Evolutionary conservation across 495 filamentous ascomycete genomes (phyloP), one percentile per base, ranked within the genome.

Genomic region (Aspergillus haitiensis): DNA sequence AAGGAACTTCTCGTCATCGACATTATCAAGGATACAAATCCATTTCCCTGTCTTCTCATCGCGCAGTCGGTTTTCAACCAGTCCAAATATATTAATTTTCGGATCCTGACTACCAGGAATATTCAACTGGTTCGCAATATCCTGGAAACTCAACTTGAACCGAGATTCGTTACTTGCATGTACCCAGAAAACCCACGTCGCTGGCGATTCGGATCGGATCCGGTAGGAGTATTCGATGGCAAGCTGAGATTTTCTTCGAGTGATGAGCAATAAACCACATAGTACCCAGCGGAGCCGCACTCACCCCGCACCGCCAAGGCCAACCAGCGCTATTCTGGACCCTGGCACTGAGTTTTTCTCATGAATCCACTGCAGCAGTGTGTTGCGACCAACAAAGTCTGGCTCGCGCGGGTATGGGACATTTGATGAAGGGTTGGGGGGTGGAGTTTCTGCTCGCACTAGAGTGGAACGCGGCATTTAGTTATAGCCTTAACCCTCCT

Each of bases 151-250:
- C 47, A 79, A 64, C 63, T 75, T 69, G 32, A 81, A 77, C 11
- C 76, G 69, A 5, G 68, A 65, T 4, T 47, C 50, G 42, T 64
- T 77, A 52, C 74, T 75, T 5, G 74, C 73, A 61, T 78, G 72
- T 8, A 82, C 63, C 80, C 82, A 84, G 63, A 84, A 78, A 8
- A 83, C 73, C 71, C 71, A 80, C 18, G 72, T 81, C 27, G 70
- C 46, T 5, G 74, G 76, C n/a, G 66, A 77, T 40, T 13, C 2
- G 45, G 75, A 61, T 62, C 65, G 69, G 10, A 64, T 54, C 56
- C 61, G 67, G 58, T 80, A 78, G 16, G 59, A 39, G 52, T 76
- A 70, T 59, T 80, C 69, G 47, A 78, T 73, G 8, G 75, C 75
- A 52, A 77, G 62, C 36, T 72, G 68, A 16, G 75, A 69, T 57